Base-by-base conservation (phyloP, 2,329 filamentous ascomycete species). In the Incumbomyces delicatus region DNA sequence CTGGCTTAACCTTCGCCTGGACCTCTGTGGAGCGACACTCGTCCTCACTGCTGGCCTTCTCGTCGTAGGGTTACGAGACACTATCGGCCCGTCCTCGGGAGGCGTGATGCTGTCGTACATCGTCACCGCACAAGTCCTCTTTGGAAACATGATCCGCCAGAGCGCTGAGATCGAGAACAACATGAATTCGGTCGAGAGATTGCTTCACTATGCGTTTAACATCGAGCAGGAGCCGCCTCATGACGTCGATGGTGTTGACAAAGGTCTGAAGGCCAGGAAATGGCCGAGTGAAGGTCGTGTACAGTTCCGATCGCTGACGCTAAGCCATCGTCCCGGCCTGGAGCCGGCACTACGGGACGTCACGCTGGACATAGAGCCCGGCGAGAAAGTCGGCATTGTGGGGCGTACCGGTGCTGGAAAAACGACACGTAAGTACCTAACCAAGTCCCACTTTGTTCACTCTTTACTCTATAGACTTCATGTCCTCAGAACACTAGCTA, bases 321-420 rank as follows among this genome's bases (percentile, higher is more conserved):
- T 38, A 8, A 38, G 36, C 7, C 16, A 39, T 11, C 36, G 36
- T 2, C 36, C 36, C 2, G 36, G 36, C 36, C 16, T 39, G 5
- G 18, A 31, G 2, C 40, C 16, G 2, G 40, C 16, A 5, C 40
- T 42, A 3, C 27, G 16, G 6, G 14, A 31, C 30, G n/a, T 42
- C 18, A 31, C 20, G 4, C 40, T 42, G 6, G n/a, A 42, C 30
- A 31, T 42, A 3, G 13, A 30, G 16, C 29, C 40, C 2, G 40
- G 40, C 4, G 40, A 42, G 12, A 31, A 31, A 12, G 16, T 42
- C 11, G 40, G 40, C 10, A 49, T 56, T 30, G 50, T 55, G 12
- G 65, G 64, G 7, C 47, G 61, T 33, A 61, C 57, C 10, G 63
- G 63, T 47, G 60, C 57, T 35, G 59, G 60, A 3, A 63, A 63